Evolutionary conservation across 805 yeast genomes (phyloP).

Genomic region (Barnettozyma vustinii): DNA sequence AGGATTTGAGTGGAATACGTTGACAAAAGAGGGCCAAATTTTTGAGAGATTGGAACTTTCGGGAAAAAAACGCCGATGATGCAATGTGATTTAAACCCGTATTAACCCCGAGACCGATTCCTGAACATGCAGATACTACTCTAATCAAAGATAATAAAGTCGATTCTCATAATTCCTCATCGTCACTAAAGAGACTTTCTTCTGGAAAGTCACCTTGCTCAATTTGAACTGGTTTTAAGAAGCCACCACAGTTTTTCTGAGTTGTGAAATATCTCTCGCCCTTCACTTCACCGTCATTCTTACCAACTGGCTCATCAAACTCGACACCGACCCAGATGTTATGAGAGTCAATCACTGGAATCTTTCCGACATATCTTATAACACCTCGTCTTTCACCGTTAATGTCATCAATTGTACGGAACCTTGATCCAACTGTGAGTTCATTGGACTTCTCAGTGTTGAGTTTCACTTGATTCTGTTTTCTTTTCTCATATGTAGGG

Average conservation of each 20-base stretch:
- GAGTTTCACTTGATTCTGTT: slow-evolving; percentile 21
- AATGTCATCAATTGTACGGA: slow-evolving; percentile 41
- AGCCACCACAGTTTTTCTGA: slow-evolving; percentile 59
- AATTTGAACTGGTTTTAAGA: slow-evolving; percentile 64
- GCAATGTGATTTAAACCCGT: background rate
- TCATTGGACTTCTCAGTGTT: slow-evolving; percentile 29
- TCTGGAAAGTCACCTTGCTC: slow-evolving; percentile 66
- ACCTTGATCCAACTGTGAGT: slow-evolving; percentile 47
- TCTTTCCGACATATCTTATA: slow-evolving; percentile 64
- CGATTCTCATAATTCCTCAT: slow-evolving; percentile 33
- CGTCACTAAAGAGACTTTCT: slow-evolving; percentile 38
- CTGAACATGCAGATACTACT: background rate
- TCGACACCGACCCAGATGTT: slow-evolving; percentile 79
- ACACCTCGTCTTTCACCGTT: slow-evolving; percentile 59
- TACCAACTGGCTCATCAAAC: slow-evolving; percentile 82
- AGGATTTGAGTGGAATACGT: background rate
- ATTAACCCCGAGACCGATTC: too few species aligned
- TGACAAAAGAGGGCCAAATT: background rate
- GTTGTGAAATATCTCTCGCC: slow-evolving; percentile 58
- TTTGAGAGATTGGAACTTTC: background rate
- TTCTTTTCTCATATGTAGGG: slow-evolving; percentile 37
- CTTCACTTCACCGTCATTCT: slow-evolving; percentile 72
- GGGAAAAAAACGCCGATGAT: background rate
- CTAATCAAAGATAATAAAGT: background rate
- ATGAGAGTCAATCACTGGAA: slow-evolving; percentile 50